Evolutionary conservation across 257 asterid species (phyloP).

Genomic region (Solanum appendiculatum): DNA sequence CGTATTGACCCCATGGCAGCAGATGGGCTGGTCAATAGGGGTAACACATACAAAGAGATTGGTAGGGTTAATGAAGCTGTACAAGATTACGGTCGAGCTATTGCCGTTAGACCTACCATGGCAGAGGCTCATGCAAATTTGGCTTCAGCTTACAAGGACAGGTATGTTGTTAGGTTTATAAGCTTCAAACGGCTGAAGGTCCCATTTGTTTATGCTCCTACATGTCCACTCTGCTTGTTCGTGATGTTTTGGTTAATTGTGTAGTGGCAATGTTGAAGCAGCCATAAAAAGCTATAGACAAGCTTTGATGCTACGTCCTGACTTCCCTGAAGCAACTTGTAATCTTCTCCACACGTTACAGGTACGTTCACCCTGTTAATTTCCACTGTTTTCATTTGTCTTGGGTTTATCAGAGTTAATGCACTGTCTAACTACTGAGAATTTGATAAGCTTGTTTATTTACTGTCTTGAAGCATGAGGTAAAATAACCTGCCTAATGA

Average conservation of each 20-base stretch:
- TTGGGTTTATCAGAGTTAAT: background rate
- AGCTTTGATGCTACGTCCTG: constrained; percentile 81
- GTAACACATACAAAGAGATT: constrained; percentile 89
- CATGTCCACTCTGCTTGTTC: background rate
- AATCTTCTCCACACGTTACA: constrained; percentile 97
- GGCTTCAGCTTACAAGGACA: constrained; percentile 98
- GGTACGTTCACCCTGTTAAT: constrained; percentile 22
- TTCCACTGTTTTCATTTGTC: background rate
- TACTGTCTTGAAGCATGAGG: background rate
- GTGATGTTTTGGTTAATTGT: background rate
- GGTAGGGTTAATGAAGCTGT: constrained; percentile 95
- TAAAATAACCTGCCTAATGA: background rate
- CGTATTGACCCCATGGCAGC: constrained; percentile 94
- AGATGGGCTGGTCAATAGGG: constrained; percentile 98
- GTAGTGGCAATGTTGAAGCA: constrained; percentile 84
- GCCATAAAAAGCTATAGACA: constrained; percentile 92
- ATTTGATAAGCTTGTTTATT: constrained; percentile 36
- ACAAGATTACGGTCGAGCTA: constrained; percentile 86
- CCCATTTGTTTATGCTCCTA: background rate
- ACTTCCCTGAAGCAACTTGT: constrained; percentile 97
- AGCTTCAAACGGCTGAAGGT: background rate
- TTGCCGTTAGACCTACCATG: constrained; percentile 78
- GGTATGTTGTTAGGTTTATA: constrained; percentile 26
- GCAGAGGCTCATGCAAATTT: constrained; percentile 99
- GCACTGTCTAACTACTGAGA: constrained; percentile 57